These are phyloP conservation scores for Umbelopsis sp. DNA, from an alignment of 192 early-diverging fungal genomes.

Conservation along the genomic window DNA sequence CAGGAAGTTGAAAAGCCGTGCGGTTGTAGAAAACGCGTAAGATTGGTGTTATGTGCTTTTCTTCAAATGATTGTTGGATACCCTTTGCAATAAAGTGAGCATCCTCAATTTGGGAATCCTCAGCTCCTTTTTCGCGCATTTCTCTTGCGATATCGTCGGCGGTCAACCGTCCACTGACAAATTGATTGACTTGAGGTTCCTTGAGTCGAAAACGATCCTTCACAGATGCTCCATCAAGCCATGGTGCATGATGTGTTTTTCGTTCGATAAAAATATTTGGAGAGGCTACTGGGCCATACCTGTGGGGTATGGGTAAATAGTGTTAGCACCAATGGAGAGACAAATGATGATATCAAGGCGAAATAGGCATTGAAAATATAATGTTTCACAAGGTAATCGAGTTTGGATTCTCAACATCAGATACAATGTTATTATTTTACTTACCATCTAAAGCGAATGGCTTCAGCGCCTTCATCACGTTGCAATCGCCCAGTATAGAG, in stretches of 20 bases:
- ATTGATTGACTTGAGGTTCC: slow-evolving; percentile 18
- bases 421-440: background rate
- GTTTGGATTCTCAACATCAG: no score
- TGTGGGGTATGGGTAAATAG: background rate
- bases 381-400: background rate
- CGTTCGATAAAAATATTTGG: slow-evolving; percentile 32
- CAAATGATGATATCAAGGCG: background rate
- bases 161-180: slow-evolving; percentile 16
- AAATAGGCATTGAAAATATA: background rate
- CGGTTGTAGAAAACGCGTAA: slow-evolving; percentile 35
- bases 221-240: slow-evolving; percentile 28
- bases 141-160: slow-evolving; percentile 60
- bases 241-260: slow-evolving; percentile 35
- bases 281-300: slow-evolving; percentile 25
- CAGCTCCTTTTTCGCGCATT: slow-evolving; percentile 63
- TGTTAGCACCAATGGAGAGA: background rate
- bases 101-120: slow-evolving; percentile 65
- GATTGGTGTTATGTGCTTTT: slow-evolving; percentile 24
- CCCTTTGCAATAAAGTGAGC: slow-evolving; percentile 23
- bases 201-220: slow-evolving; percentile 34
- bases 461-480: slow-evolving; percentile 36
- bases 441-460: slow-evolving; percentile 33
- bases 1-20: slow-evolving; percentile 45
- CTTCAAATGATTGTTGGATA: slow-evolving; percentile 28
- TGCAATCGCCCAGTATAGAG: slow-evolving; percentile 37